phyloP scores from a whole-genome alignment of 2,329 filamentous ascomycete genomes.

The Pyrenophora teres region DNA sequence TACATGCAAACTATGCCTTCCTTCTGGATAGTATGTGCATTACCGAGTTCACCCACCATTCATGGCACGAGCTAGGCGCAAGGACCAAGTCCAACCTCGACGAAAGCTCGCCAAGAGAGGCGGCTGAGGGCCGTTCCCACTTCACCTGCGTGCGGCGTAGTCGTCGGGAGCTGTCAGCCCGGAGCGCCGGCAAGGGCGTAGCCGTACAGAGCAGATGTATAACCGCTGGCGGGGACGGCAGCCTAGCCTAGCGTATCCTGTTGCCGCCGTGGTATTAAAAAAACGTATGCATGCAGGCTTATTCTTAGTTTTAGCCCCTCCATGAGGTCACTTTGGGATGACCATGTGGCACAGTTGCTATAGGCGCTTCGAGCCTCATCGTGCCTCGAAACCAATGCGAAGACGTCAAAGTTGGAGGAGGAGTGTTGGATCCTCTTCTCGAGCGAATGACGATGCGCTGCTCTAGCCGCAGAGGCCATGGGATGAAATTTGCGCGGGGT shows the following conservation, averaged over 20 bases:
- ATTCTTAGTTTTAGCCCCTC: slow-evolving; percentile 37
- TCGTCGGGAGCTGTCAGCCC: slow-evolving; percentile 27
- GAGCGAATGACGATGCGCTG: slow-evolving; percentile 8
- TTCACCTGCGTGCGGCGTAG: slow-evolving; percentile 27
- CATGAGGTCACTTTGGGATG: slow-evolving; percentile 23
- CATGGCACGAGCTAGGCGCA: slow-evolving; percentile 31
- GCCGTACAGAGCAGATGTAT: slow-evolving; percentile 33
- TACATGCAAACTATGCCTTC: slow-evolving; percentile 28
- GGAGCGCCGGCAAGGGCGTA: slow-evolving; percentile 23
- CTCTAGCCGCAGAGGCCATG: slow-evolving; percentile 5
- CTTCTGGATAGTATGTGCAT: slow-evolving; percentile 28
- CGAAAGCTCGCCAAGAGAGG: slow-evolving; percentile 31
- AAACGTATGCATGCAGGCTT: slow-evolving; percentile 26
- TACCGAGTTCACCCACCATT: slow-evolving; percentile 29
- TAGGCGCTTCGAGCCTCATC: slow-evolving; percentile 31
- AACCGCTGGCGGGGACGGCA: slow-evolving; percentile 35
- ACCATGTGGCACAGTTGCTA: slow-evolving; percentile 32
- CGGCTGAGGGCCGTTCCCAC: slow-evolving; percentile 32
- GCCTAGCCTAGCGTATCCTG: slow-evolving; percentile 21
- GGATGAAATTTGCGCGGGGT: slow-evolving; percentile 14
- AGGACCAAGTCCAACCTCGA: slow-evolving; percentile 23
- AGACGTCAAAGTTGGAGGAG: slow-evolving; percentile 5
- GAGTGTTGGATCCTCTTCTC: slow-evolving; percentile 11
- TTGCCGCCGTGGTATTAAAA: slow-evolving; percentile 32
- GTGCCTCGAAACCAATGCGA: slow-evolving; percentile 17